Evolutionary conservation across 2,329 filamentous ascomycete species (phyloP).

Genomic region (Chaetomiaceae sp.): DNA sequence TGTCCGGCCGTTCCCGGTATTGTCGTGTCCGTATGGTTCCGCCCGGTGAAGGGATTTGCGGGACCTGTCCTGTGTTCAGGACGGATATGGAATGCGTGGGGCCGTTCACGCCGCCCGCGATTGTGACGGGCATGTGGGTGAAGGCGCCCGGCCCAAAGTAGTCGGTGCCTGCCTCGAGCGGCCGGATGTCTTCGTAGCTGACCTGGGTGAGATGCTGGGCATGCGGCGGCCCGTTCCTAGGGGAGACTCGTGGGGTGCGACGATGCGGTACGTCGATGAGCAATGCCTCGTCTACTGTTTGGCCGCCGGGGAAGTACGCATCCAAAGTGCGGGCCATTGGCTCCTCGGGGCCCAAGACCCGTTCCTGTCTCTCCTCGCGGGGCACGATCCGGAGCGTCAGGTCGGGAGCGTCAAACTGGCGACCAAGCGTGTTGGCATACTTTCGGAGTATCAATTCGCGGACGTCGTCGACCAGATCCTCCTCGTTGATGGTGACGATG

Average conservation of each 20-base stretch:
- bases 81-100: constrained; percentile 59
- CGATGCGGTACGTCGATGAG: constrained; percentile 79
- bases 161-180: constrained; percentile 65
- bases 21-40: constrained; percentile 44
- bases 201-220: constrained; percentile 39
- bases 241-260: constrained; percentile 76
- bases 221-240: constrained; percentile 49
- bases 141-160: constrained; percentile 69
- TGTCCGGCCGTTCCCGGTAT: constrained; percentile 51
- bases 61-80: constrained; percentile 72
- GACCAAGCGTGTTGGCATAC: constrained; percentile 88
- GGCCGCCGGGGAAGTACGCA: constrained; percentile 77
- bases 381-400: constrained; percentile 72
- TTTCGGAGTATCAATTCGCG: constrained; percentile 88
- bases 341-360: constrained; percentile 80
- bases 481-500: constrained; percentile 75
- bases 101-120: constrained; percentile 32
- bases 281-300: constrained; percentile 82
- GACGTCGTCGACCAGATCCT: constrained; percentile 90
- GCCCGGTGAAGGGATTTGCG: constrained; percentile 77
- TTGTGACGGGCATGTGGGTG: constrained; percentile 38
- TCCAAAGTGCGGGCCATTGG: constrained; percentile 73
- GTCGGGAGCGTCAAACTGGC: constrained; percentile 85
- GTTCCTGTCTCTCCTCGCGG: constrained; percentile 62
- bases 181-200: constrained; percentile 61